Evolutionary conservation across 169 alveolate species (phyloP).

Genomic region (Plasmodium gonderi): DNA sequence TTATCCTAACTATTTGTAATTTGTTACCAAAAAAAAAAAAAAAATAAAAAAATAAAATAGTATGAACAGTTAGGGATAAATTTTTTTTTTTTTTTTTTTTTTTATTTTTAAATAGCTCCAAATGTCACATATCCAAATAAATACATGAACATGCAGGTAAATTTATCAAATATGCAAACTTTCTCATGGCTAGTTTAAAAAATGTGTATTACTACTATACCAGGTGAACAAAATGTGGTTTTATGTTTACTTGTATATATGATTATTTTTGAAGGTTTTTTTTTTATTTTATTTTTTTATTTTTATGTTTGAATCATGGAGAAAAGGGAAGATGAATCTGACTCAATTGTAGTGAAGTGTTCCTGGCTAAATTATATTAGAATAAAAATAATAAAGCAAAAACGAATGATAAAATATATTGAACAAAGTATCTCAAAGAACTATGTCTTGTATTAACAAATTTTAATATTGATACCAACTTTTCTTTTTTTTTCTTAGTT

Average conservation of each 20-base stretch:
- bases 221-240: background rate
- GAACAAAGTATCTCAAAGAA: background rate
- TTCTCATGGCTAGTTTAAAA: background rate
- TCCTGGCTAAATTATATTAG: background rate
- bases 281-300: too few relatives aligned
- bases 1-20: background rate
- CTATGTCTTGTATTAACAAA: background rate
- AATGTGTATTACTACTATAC: background rate
- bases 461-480: background rate
- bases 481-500: background rate
- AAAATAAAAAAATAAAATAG: too few relatives aligned
- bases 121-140: constrained; percentile 5
- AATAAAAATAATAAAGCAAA: background rate
- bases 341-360: background rate
- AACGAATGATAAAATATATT: background rate
- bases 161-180: background rate
- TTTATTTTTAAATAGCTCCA: constrained; percentile 8
- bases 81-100: constrained; percentile 10
- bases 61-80: background rate
- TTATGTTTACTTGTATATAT: too few relatives aligned
- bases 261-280: background rate
- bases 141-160: background rate
- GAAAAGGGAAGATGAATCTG: background rate
- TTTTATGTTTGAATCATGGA: background rate
- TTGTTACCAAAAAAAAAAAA: background rate